phyloP scores from a whole-genome alignment of 306 rosid genomes.

The Cyclanthera cordifolia region DNA sequence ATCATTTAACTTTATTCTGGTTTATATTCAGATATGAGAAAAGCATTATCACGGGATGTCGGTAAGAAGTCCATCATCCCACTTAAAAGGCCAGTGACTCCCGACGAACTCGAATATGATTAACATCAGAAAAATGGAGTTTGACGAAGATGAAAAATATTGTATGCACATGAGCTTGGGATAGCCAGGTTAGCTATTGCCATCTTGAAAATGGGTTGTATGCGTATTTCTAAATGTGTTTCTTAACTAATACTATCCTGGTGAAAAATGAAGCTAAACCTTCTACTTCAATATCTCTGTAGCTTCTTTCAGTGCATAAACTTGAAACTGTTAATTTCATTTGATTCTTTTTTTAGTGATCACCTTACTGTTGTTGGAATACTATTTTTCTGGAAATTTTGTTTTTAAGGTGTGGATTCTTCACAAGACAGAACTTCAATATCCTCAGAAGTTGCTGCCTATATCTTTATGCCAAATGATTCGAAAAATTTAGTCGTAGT shows the following conservation, averaged over 20 bases:
- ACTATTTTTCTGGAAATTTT: neutral
- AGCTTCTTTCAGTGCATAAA: too few relatives aligned
- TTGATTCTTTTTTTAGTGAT: neutral
- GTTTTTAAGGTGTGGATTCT: neutral
- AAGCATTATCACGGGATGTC: slow-evolving; percentile 89
- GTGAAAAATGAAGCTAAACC: neutral
- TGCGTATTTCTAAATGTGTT: neutral
- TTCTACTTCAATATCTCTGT: neutral
- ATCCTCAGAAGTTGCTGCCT: too few relatives aligned
- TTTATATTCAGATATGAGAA: slow-evolving; percentile 77
- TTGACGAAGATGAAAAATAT: neutral
- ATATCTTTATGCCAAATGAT: too few relatives aligned
- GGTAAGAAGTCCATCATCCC: slow-evolving; percentile 88
- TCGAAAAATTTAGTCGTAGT: too few relatives aligned
- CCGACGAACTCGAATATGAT: slow-evolving; percentile 94
- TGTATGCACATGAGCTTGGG: neutral
- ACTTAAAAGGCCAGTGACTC: slow-evolving; percentile 86
- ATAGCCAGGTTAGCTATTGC: neutral
- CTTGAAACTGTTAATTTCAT: neutral
- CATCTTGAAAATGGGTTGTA: neutral
- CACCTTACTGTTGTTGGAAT: neutral
- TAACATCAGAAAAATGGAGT: slow-evolving; percentile 15
- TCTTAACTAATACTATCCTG: neutral
- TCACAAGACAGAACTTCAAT: neutral
- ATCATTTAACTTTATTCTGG: slow-evolving; percentile 7